phyloP scores from a whole-genome alignment of 1,284 basidiomycete species.

The Moesziomyces parantarcticus region DNA sequence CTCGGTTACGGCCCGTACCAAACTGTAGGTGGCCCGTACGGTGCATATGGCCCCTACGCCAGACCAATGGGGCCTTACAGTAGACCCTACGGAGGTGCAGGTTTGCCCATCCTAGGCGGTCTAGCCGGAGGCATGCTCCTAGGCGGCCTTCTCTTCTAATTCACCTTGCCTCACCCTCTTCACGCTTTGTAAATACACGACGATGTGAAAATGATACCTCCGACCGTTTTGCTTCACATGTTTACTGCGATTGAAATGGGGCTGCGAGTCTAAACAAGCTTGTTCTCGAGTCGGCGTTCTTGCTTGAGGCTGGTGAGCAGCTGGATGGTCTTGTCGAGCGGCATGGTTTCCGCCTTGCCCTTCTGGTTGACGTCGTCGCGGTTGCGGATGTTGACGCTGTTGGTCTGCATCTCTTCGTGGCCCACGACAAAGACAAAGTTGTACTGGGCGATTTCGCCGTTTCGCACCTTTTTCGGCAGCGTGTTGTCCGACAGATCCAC shows the following conservation, averaged over 20 bases:
- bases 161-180: too few relatives aligned
- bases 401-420: constrained; percentile 84
- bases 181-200: neutral
- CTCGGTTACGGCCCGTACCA: constrained; percentile 51
- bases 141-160: constrained; percentile 48
- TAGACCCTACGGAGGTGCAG: constrained; percentile 29
- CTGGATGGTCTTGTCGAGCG: constrained; percentile 49
- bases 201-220: constrained; percentile 3
- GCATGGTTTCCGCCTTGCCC: constrained; percentile 64
- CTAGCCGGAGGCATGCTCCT: constrained; percentile 50
- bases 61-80: constrained; percentile 40
- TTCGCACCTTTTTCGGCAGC: constrained; percentile 88
- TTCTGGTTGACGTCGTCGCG: constrained; percentile 61
- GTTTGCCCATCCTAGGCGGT: constrained; percentile 33
- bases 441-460: constrained; percentile 72
- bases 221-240: neutral
- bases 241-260: too few relatives aligned
- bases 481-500: constrained; percentile 93
- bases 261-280: constrained; percentile 30
- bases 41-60: constrained; percentile 33
- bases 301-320: constrained; percentile 53
- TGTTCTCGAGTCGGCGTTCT: constrained; percentile 56
- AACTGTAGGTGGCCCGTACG: constrained; percentile 36
- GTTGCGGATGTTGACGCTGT: constrained; percentile 93
- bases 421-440: constrained; percentile 98